phyloP scores from a whole-genome alignment of 495 filamentous ascomycete species.

The Daldinia vernicosa region DNA sequence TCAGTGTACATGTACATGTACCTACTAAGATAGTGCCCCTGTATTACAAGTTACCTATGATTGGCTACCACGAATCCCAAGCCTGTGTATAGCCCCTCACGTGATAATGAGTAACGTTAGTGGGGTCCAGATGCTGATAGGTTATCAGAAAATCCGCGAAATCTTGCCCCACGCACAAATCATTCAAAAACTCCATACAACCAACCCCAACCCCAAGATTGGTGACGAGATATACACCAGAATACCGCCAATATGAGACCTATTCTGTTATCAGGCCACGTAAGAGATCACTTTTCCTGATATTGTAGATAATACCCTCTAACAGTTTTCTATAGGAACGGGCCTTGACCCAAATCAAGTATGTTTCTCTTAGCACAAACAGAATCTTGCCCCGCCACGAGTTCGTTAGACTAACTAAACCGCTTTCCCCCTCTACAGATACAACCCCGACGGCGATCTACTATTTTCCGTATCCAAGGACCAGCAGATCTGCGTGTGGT shows the following conservation, averaged over 20 bases:
- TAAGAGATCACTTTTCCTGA: constrained; percentile 57
- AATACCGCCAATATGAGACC: constrained; percentile 77
- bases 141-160: constrained; percentile 38
- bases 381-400: constrained; percentile 37
- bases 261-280: constrained; percentile 92
- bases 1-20: not conserved
- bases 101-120: constrained; percentile 33
- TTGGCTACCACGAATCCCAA: not conserved
- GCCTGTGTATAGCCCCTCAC: constrained; percentile 8
- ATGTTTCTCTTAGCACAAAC: constrained; percentile 42
- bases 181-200: constrained; percentile 48
- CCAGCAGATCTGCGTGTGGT: constrained; percentile 96
- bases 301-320: constrained; percentile 21
- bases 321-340: constrained; percentile 69
- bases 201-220: constrained; percentile 39
- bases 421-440: constrained; percentile 57
- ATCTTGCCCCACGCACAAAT: constrained; percentile 46
- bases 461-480: constrained; percentile 98
- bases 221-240: constrained; percentile 33
- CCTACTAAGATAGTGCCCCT: not conserved
- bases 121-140: constrained; percentile 34
- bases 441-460: constrained; percentile 95
- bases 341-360: constrained; percentile 98
- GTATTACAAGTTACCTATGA: not conserved
- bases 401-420: constrained; percentile 26